These are phyloP conservation scores for Globisporangium rhizosaccharum DNA, from an alignment of 352 stramenopile species.

Conservation along the genomic window DNA sequence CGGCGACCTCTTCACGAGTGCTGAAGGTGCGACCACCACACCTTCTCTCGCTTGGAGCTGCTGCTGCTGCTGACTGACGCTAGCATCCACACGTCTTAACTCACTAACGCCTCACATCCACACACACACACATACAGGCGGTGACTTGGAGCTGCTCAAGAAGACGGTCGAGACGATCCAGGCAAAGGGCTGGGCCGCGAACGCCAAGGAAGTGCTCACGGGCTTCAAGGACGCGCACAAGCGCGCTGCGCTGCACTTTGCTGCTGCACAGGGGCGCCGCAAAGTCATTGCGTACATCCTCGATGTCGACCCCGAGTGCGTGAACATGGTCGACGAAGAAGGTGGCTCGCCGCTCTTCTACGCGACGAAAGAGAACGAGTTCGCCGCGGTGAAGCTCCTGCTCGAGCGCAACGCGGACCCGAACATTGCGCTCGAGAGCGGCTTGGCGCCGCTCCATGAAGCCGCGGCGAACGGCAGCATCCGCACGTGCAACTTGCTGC, in stretches of 20 bases:
- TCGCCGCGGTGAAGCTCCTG: constrained; percentile 55
- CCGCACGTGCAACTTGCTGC: constrained; percentile 45
- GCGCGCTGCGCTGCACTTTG: constrained; percentile 76
- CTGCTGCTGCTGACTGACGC: neutral
- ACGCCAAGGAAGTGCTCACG: constrained; percentile 50
- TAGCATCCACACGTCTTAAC: too few species aligned
- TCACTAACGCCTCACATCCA: neutral
- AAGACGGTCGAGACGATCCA: constrained; percentile 58
- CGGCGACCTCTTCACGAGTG: constrained; percentile 57
- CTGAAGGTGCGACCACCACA: constrained; percentile 44
- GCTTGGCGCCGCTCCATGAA: constrained; percentile 62
- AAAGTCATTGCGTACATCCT: constrained; percentile 74
- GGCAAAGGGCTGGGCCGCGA: constrained; percentile 44
- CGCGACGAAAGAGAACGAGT: constrained; percentile 75
- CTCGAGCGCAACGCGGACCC: constrained; percentile 51
- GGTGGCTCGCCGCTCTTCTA: constrained; percentile 66
- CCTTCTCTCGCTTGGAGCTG: neutral
- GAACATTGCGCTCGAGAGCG: constrained; percentile 50
- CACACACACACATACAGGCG: constrained; percentile 35
- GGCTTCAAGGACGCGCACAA: constrained; percentile 83
- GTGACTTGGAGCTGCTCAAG: constrained; percentile 60
- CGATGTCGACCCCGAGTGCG: constrained; percentile 44
- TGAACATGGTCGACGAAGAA: constrained; percentile 68
- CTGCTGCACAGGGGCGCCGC: constrained; percentile 64
- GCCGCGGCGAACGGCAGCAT: constrained; percentile 64